phyloP scores from a whole-genome alignment of 805 yeast genomes.

The Huiozyma naganishii region DNA sequence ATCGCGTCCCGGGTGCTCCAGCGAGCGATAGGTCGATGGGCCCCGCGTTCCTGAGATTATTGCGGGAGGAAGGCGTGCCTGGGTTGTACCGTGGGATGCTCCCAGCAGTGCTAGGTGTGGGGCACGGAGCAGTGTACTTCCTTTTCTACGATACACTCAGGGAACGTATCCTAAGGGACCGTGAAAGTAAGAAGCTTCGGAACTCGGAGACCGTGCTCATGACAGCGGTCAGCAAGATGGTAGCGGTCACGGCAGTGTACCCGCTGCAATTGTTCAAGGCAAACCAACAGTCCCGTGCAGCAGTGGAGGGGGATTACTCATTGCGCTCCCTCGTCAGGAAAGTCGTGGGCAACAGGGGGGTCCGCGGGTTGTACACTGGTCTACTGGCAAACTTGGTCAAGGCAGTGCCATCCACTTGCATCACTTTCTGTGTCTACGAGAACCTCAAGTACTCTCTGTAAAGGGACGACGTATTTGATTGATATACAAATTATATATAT shows the following conservation, averaged over 20 bases:
- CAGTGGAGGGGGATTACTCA: slow-evolving; percentile 15
- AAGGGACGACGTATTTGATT: neutral
- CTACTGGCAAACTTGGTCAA: slow-evolving; percentile 64
- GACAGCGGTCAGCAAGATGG: slow-evolving; percentile 57
- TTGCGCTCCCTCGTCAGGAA: slow-evolving; percentile 27
- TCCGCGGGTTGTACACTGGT: slow-evolving; percentile 74
- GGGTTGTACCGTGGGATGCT: slow-evolving; percentile 66
- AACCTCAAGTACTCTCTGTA: slow-evolving; percentile 30
- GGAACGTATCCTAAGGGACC: slow-evolving; percentile 13
- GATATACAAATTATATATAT: neutral
- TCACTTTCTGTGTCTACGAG: slow-evolving; percentile 83
- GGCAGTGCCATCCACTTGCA: slow-evolving; percentile 87
- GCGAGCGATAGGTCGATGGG: slow-evolving; percentile 32
- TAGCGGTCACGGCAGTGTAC: slow-evolving; percentile 59
- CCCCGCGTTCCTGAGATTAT: slow-evolving; percentile 44
- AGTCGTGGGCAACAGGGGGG: slow-evolving; percentile 43
- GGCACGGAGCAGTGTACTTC: slow-evolving; percentile 84
- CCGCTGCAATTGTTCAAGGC: slow-evolving; percentile 79
- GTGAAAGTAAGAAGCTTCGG: slow-evolving; percentile 25
- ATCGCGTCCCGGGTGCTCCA: no score
- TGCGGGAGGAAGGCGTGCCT: slow-evolving; percentile 42
- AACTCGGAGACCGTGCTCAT: slow-evolving; percentile 51
- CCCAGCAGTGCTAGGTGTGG: slow-evolving; percentile 71
- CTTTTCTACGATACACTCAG: slow-evolving; percentile 76
- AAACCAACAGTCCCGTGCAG: slow-evolving; percentile 49